Evolutionary conservation across 768 basidiomycete species (phyloP), one percentile per base, ranked within the genome.

Genomic region (Gymnopilus junonius): DNA sequence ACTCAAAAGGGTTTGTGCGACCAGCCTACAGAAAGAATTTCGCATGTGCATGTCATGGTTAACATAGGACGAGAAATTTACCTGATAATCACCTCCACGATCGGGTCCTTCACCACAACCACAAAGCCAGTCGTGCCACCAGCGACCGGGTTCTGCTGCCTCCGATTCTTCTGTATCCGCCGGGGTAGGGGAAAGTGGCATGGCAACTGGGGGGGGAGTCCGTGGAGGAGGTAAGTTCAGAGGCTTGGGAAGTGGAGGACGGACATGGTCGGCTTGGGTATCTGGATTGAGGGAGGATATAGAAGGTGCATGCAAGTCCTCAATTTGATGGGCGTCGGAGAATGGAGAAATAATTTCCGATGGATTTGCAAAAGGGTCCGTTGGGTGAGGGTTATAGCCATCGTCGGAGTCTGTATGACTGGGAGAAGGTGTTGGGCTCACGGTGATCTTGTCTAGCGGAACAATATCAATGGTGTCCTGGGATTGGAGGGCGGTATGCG

Each of bases 81-180:
- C 91, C 84, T 93, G 92, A 65, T 82, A 73, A 57, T 92, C 87
- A 5, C 89, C 90, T 45, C 87, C 89, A 15, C 90, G 81, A 73
- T 91, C 88, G 2, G 85, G 77, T n/a, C 89, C 88, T 71, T 92
- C 91, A 17, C 86, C 80, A 66, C 91, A 92, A 12, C 92, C 92
- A 73, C 92, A 93, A 64, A 93, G 73, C 91, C 91, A 92, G 32
- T 93, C 92, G 71, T 92, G 91, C 92, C 92, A 93, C 92, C 92
- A 93, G 63, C 84, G 77, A 4, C 81, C 65, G 20, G 55, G 34
- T 54, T 67, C 4, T 65, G 61, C 20, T 72, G 61, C 35, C 67
- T 61, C 66, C 3, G 70, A 62, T 15, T 70, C 25, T 12, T 59
- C 34, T n/a, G 67, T 67, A n/a, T 75, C 72, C 17, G 76, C 73